Conservation (phyloP, 2,329 filamentous ascomycete species). For the Cladophialophora exuberans region DNA sequence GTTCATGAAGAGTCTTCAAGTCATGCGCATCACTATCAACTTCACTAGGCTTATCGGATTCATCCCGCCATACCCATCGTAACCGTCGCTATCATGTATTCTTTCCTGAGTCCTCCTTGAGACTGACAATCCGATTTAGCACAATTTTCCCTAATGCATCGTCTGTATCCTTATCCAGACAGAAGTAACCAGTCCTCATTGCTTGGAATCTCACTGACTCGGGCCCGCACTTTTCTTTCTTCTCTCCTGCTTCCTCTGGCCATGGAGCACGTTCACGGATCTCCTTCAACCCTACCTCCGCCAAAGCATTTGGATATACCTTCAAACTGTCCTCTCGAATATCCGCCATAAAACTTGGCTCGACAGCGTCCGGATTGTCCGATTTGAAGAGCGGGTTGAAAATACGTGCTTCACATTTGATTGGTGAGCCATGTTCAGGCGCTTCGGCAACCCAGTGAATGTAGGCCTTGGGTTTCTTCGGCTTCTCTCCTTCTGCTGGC, state of each 20-base stretch:
- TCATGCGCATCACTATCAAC: too few relatives aligned
- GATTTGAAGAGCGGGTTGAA: constrained; percentile 86
- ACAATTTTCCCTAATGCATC: constrained; percentile 70
- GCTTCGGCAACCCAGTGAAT: constrained; percentile 88
- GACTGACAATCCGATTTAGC: constrained; percentile 85
- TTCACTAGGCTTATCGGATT: too few relatives aligned
- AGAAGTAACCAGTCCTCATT: constrained; percentile 85
- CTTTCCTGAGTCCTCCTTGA: constrained; percentile 87
- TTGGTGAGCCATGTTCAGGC: constrained; percentile 61
- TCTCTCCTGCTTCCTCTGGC: constrained; percentile 77
- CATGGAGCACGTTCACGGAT: constrained; percentile 74
- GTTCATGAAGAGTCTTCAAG: too few relatives aligned
- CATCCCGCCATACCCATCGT: too few relatives aligned
- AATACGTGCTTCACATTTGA: constrained; percentile 73
- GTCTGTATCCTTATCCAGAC: constrained; percentile 77
- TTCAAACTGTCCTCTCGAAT: constrained; percentile 83
- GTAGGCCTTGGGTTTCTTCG: constrained; percentile 70
- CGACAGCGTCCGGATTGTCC: constrained; percentile 75
- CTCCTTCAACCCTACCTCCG: constrained; percentile 83
- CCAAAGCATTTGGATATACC: constrained; percentile 74
- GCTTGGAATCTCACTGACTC: constrained; percentile 89
- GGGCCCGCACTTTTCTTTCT: constrained; percentile 59
- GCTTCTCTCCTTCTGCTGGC: constrained; percentile 64
- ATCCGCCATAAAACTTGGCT: constrained; percentile 80
- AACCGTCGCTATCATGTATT: constrained; percentile 8